Evolutionary conservation across 2,329 filamentous ascomycete species (phyloP), one percentile per base, ranked within the genome.

Genomic region (Alternaria sp.): DNA sequence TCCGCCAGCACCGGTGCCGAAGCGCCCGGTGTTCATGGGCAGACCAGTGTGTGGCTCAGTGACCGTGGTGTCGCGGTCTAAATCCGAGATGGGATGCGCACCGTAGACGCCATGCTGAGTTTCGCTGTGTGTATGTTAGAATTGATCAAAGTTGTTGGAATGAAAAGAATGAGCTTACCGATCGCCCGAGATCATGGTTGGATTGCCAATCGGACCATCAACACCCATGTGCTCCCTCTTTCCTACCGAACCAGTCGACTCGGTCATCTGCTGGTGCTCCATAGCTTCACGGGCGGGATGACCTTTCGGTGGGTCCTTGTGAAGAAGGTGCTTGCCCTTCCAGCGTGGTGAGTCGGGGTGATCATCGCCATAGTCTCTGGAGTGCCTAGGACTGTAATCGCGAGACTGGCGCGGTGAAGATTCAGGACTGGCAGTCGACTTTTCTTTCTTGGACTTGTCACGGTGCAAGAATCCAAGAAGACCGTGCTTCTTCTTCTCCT

Each of bases 251-350:
- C 56, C 56, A 37, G 65, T 63, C 5, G 47, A 49, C 18, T 66
- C 65, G 53, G 55, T 47, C n/a, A 63, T 47, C 3, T 62, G 59
- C 15, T 67, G 66, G 28, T 73, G 64, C 55, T 76, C 68, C 60
- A 75, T 57, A 8, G 71, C 66, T 18, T 79, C 74, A 6, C 71
- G 61, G 8, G 74, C 76, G 3, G 76, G 75, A 61, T 81, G 75
- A 3, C 76, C 77, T 30, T 70, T 68, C 7, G 81, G 80, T 10
- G 81, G 80, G 23, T 82, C 79, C 65, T 83, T 83, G 70, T 82
- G 80, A 44, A 83, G 69, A 20, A 73, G 78, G 58, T 81, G 75
- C 41, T 75, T 75, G 15, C 74, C 73, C 28, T 78, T 72, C 61
- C 74, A 70, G 37, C 66, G 64, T 4, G 68, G 64, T 18, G 60